Evolutionary conservation across 2,329 filamentous ascomycete species (phyloP).

Genomic region (Phyllosticta ampelicida): DNA sequence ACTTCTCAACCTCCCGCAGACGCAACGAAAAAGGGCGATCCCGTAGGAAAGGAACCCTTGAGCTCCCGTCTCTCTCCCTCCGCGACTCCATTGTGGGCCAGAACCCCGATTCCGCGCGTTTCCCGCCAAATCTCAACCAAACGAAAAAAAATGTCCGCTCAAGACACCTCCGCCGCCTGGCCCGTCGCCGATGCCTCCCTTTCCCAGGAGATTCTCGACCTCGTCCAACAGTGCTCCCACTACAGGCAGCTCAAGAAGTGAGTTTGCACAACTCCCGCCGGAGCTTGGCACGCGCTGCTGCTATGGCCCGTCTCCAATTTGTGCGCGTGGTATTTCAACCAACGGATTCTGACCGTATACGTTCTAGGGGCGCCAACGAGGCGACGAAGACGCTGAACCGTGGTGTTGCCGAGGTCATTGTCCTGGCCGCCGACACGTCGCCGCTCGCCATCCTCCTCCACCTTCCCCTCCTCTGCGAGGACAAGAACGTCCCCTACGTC

Average conservation of each 20-base stretch:
- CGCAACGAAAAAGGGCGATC: constrained; percentile 30
- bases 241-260: constrained; percentile 17
- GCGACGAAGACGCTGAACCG: constrained; percentile 82
- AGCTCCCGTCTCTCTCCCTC: constrained; percentile 1
- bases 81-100: neutral
- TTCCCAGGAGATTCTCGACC: constrained; percentile 36
- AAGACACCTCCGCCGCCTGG: constrained; percentile 17
- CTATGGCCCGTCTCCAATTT: neutral
- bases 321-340: neutral
- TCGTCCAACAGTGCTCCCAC: constrained; percentile 13
- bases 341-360: constrained; percentile 42
- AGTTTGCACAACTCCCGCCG: neutral
- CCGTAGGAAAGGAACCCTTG: constrained; percentile 34
- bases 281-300: constrained; percentile 30
- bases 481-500: constrained; percentile 64
- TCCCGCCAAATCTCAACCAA: constrained; percentile 10
- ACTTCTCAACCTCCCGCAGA: neutral
- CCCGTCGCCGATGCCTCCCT: constrained; percentile 39
- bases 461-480: constrained; percentile 78
- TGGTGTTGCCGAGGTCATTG: constrained; percentile 78
- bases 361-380: constrained; percentile 76
- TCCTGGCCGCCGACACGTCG: constrained; percentile 79
- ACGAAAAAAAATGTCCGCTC: constrained; percentile 7
- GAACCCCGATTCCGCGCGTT: neutral
- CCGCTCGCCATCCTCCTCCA: constrained; percentile 65